Percentiles rank a stretch among this genome's conserved stretches.
Evolutionary conservation across 345 rosid genomes (phyloP).

Genomic region (Eucalyptus cladocalyx): DNA sequence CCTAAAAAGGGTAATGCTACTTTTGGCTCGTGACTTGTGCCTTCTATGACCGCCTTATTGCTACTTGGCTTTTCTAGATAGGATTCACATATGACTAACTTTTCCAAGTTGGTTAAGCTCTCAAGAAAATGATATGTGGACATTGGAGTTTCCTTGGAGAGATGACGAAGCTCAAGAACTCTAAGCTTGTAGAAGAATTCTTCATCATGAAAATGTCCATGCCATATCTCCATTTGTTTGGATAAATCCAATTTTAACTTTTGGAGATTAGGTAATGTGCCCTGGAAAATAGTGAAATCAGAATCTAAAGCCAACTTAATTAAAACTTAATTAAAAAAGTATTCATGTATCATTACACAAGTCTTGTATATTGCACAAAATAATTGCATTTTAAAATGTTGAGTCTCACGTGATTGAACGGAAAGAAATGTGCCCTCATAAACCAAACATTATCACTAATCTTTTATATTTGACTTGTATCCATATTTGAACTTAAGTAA

Average conservation of each 20-base stretch:
- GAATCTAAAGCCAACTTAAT: not conserved
- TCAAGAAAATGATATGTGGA: not conserved
- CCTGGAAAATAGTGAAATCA: not conserved
- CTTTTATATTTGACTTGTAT: not conserved
- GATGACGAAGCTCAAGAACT: not conserved
- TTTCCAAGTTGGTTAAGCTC: not conserved
- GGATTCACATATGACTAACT: not conserved
- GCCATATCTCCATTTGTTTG: not conserved
- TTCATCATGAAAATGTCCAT: not conserved
- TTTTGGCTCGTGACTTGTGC: not conserved
- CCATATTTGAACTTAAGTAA: not conserved
- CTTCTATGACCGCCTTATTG: not conserved
- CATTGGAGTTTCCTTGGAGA: not conserved
- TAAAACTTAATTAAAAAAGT: not conserved
- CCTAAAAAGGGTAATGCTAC: not conserved
- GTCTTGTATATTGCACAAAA: accelerated
- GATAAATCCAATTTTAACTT: not conserved
- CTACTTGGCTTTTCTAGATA: not conserved
- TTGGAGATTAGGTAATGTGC: not conserved
- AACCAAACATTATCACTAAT: accelerated
- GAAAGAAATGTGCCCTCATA: not conserved
- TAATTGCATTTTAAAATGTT: not conserved
- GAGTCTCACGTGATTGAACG: not conserved
- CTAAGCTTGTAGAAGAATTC: not conserved
- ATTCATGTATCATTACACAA: not conserved